A percentile compares a stretch with the other conserved stretches of the same genome.
Conservation (phyloP, 108 stramenopile species). For the Epithemia pelagica region DNA sequence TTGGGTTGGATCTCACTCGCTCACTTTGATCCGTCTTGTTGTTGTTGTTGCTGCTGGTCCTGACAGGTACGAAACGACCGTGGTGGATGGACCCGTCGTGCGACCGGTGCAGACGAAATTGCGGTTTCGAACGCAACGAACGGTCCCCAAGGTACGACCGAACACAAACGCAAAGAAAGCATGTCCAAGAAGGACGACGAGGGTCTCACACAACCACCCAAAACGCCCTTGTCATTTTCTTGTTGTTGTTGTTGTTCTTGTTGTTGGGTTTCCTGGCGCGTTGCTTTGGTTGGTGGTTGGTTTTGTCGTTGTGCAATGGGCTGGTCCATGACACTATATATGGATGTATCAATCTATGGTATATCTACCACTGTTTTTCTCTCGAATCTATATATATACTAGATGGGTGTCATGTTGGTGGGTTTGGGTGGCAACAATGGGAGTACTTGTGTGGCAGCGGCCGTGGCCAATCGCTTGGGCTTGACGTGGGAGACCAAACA, state of each 20-base stretch:
- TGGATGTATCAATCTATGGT: too few species aligned
- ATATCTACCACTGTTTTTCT: too few species aligned
- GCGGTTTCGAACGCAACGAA: constrained; percentile 85
- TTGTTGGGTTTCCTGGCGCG: background rate
- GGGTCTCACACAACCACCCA: background rate
- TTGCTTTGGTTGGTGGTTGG: background rate
- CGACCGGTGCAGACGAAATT: constrained; percentile 65
- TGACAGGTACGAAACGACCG: constrained; percentile 80
- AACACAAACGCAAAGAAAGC: background rate
- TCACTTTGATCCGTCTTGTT: background rate
- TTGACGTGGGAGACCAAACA: constrained; percentile 92
- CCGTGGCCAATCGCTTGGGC: constrained; percentile 88
- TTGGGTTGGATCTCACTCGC: background rate
- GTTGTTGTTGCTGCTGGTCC: background rate
- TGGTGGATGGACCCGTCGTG: constrained; percentile 82
- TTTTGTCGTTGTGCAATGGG: background rate
- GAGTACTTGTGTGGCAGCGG: constrained; percentile 83
- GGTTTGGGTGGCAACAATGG: constrained; percentile 98
- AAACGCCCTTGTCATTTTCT: background rate
- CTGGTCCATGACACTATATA: constrained; percentile 4
- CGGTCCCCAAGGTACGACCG: constrained; percentile 67
- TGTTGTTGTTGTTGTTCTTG: background rate
- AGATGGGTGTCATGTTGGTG: constrained; percentile 89
- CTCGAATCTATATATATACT: constrained; percentile 2
- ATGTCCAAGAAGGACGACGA: background rate